Percentiles rank a stretch among this genome's conserved stretches.
Evolutionary conservation across 75 land plant genomes (phyloP).

Genomic region (Azolla pinnata): DNA sequence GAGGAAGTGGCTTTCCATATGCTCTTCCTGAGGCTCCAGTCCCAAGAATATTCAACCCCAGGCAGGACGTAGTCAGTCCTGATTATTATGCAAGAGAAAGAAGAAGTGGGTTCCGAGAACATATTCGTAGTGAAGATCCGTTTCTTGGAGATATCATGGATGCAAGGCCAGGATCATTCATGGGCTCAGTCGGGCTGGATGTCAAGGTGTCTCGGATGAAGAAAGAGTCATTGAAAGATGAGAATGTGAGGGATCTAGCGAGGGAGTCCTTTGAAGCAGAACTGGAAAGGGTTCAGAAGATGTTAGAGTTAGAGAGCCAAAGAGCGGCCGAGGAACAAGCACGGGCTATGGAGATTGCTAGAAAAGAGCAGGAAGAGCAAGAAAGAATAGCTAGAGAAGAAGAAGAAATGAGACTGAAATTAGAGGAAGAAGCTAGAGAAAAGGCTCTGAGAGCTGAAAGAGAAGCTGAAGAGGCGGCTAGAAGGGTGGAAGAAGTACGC

Average conservation of each 20-base stretch:
- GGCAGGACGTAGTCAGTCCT: background rate
- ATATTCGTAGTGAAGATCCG: background rate
- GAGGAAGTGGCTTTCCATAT: background rate
- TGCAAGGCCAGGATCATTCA: background rate
- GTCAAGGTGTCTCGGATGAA: slow-evolving; percentile 35
- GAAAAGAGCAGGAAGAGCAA: slow-evolving; percentile 86
- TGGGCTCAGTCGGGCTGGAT: slow-evolving; percentile 30
- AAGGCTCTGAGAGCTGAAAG: slow-evolving; percentile 79
- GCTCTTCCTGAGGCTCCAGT: background rate
- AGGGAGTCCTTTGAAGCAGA: slow-evolving; percentile 97
- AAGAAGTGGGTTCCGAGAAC: background rate
- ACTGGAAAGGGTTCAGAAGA: slow-evolving; percentile 84
- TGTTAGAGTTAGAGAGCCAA: slow-evolving; percentile 80
- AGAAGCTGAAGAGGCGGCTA: slow-evolving; percentile 59
- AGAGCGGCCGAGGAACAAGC: slow-evolving; percentile 69
- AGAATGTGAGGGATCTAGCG: slow-evolving; percentile 65
- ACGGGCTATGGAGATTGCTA: slow-evolving; percentile 69
- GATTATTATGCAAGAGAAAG: background rate
- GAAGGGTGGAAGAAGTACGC: slow-evolving; percentile 62
- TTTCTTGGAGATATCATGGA: background rate
- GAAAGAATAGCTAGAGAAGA: slow-evolving; percentile 56
- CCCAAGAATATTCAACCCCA: background rate
- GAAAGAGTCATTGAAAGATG: slow-evolving; percentile 32
- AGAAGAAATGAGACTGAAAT: slow-evolving; percentile 47
- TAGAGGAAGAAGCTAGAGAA: slow-evolving; percentile 86